phyloP scores from a whole-genome alignment of 352 stramenopile genomes.

The Thalassiosira mediterranea region DNA sequence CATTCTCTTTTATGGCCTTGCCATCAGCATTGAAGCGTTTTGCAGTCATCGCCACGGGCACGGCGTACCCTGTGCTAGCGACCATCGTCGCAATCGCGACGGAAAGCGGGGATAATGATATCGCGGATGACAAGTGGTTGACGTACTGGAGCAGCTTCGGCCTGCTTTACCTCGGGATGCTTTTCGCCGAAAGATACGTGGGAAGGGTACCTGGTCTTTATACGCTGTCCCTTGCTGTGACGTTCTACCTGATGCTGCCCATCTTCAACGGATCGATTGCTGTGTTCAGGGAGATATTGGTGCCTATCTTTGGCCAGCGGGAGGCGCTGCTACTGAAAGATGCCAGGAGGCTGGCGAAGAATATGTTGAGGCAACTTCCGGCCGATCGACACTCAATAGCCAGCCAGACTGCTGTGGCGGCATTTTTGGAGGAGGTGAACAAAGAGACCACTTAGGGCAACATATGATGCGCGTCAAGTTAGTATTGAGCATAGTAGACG shows the following conservation, averaged over 20 bases:
- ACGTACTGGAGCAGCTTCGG: constrained; percentile 65
- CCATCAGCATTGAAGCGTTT: constrained; percentile 21
- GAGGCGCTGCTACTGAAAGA: constrained; percentile 63
- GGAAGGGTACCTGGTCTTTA: constrained; percentile 66
- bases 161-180: constrained; percentile 63
- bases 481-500: too few relatives aligned
- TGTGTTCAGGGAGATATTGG: constrained; percentile 61
- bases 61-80: constrained; percentile 52
- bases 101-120: constrained; percentile 1
- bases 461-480: too few relatives aligned
- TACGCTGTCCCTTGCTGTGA: constrained; percentile 45
- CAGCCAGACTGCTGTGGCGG: not conserved
- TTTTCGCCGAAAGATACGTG: constrained; percentile 62
- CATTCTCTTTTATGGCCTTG: constrained; percentile 23
- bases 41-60: constrained; percentile 38
- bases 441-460: too few relatives aligned
- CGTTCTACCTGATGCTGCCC: constrained; percentile 61
- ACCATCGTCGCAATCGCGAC: constrained; percentile 48
- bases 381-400: not conserved
- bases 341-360: not conserved
- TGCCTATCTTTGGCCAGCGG: constrained; percentile 58
- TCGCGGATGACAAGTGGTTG: constrained; percentile 53
- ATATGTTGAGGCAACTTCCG: constrained; percentile 30
- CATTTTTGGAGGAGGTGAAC: constrained; percentile 1
- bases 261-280: constrained; percentile 59